Base-by-base conservation (phyloP, 176 grass and related monocot species). In the Pontederia paniculata region DNA sequence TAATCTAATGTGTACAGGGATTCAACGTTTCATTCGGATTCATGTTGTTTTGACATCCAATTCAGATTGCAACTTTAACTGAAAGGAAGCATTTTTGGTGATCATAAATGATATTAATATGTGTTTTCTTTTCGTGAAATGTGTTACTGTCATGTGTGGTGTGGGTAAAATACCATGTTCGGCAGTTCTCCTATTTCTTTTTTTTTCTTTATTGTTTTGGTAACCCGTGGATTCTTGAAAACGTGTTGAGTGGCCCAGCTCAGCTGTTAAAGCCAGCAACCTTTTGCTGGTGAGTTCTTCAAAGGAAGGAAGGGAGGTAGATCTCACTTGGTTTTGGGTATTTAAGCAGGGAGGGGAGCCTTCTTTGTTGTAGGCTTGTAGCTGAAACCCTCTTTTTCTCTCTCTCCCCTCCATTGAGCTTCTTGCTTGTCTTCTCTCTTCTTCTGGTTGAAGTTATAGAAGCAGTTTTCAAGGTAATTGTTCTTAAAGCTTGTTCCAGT, bases 261-360 rank as follows among this genome's bases (percentile, higher is more conserved):
- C 10, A 11, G 59, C 42, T 62, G 42, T 17, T 46, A 47, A 62
- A 62, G 21, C 25, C 14, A 45, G 18, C 12, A 17, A 17, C 6
- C 46, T 19, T 46, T 21, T 18, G 9, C 12, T 22, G 13, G 17
- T 46, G 25, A 5, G 25, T 31, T 31, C 21, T 28, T 62, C 9
- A 19, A 17, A 21, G 45, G 59, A 19, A 11, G 45, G 59, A 19
- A 11, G n/a, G 42, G n/a, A 9, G 45, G 59, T 48, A 63, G 43
- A 47, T 63, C 42, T 48, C 44, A 0, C 25, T 12, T 23, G 60
- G 15, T 12, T 47, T 47, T 12, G 60, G 10, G 60, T 63, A 63
- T 47, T 47, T 63, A 48, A 63, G 25, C 25, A 31, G 25, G 60
- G 60, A 48, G 60, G 20, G 60, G 57, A 43, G 16, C 37, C 37